Conservation (phyloP, 2,329 filamentous ascomycete genomes). For the Colletotrichum shisoi region DNA sequence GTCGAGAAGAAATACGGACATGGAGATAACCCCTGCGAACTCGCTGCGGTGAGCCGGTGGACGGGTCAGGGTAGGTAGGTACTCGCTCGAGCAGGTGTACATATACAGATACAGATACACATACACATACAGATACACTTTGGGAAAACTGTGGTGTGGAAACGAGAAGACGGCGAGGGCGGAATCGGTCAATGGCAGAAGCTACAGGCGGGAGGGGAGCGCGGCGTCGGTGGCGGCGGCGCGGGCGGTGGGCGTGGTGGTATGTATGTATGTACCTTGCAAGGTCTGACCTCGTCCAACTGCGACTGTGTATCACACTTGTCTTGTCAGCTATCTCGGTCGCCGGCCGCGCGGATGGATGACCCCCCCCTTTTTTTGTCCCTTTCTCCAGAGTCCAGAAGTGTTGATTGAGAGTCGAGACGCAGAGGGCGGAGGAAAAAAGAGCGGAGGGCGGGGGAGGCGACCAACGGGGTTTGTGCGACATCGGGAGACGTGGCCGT, state of each 20-base stretch:
- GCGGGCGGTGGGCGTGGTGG: too few relatives aligned
- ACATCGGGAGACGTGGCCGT: constrained; percentile 5
- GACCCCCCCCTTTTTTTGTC: background rate
- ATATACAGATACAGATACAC: too few relatives aligned
- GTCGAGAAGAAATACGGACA: constrained; percentile 5
- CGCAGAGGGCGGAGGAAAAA: background rate
- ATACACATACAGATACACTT: too few relatives aligned
- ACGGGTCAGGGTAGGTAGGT: constrained; percentile 32
- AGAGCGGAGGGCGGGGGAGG: constrained; percentile 13
- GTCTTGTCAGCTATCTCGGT: background rate
- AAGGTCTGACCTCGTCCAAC: constrained; percentile 30
- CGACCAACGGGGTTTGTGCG: background rate
- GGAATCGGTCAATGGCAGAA: constrained; percentile 23
- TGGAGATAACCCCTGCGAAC: background rate
- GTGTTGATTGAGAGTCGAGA: background rate
- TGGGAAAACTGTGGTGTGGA: background rate
- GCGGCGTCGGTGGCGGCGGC: constrained; percentile 2
- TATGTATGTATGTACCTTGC: constrained; percentile 31
- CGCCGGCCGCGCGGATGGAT: background rate
- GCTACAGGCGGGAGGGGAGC: background rate
- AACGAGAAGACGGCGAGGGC: constrained; percentile 4
- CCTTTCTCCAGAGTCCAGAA: background rate
- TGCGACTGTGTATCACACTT: constrained; percentile 26
- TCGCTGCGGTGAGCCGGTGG: constrained; percentile 24
- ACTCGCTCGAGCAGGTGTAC: too few relatives aligned